Conservation (phyloP, 768 basidiomycete species). For the Exsudoporus frostii region DNA sequence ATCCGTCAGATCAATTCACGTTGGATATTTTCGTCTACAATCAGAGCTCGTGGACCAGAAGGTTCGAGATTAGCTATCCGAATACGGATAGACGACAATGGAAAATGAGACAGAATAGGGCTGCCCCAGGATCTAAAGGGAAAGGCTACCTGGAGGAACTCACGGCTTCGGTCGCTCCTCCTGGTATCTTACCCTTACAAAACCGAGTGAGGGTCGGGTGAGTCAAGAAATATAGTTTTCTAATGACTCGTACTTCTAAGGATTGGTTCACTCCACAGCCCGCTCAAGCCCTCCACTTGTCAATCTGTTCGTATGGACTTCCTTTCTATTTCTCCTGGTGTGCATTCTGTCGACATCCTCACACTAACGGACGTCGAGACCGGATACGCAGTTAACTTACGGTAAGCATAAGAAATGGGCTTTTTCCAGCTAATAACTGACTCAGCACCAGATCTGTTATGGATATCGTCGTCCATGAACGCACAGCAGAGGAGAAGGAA, state of each 20-base stretch:
- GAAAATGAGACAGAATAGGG: slow-evolving; percentile 32
- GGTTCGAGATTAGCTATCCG: slow-evolving; percentile 75
- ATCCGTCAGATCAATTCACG: slow-evolving; percentile 71
- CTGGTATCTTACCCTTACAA: slow-evolving; percentile 73
- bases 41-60: slow-evolving; percentile 67
- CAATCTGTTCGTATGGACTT: slow-evolving; percentile 88
- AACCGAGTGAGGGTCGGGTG: slow-evolving; percentile 79
- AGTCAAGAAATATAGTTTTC: slow-evolving; percentile 28
- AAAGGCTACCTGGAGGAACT: slow-evolving; percentile 25
- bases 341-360: slow-evolving; percentile 71
- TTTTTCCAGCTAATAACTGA: background rate
- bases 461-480: slow-evolving; percentile 71
- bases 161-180: slow-evolving; percentile 33
- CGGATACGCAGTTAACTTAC: slow-evolving; percentile 67
- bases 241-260: background rate
- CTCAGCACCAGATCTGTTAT: slow-evolving; percentile 57
- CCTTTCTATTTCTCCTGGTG: slow-evolving; percentile 73
- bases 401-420: slow-evolving; percentile 40
- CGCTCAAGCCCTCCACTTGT: slow-evolving; percentile 75
- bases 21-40: slow-evolving; percentile 89
- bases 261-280: slow-evolving; percentile 40
- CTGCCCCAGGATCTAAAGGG: slow-evolving; percentile 16
- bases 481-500: slow-evolving; percentile 5
- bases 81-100: slow-evolving; percentile 45
- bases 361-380: slow-evolving; percentile 75